Percentiles rank a stretch among this genome's conserved stretches.
These are phyloP conservation scores for Cryptococcus sp. DNA, from an alignment of 1,284 basidiomycete genomes.

Conservation along the genomic window DNA sequence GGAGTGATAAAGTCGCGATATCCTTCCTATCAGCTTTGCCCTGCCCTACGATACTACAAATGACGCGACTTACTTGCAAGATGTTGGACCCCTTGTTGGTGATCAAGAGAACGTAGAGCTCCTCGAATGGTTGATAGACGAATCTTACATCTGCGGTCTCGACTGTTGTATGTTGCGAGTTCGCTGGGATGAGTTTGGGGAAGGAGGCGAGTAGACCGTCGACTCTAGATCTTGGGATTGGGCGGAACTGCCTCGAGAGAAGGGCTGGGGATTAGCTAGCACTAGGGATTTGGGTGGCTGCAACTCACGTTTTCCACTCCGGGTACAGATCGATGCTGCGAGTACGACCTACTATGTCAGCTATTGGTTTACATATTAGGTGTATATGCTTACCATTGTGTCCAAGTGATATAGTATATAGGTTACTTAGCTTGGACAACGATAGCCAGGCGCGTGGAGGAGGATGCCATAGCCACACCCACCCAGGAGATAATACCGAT, in stretches of 20 bases:
- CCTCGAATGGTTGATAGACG: constrained; percentile 97
- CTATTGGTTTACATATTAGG: no score
- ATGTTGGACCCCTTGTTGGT: constrained; percentile 99
- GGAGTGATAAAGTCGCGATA: constrained; percentile 90
- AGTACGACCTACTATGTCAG: constrained; percentile 51
- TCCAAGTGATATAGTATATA: not conserved
- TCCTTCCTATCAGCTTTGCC: constrained; percentile 55
- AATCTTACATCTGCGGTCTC: constrained; percentile 91
- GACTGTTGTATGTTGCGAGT: constrained; percentile 95
- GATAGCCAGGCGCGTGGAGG: not conserved
- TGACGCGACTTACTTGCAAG: constrained; percentile 54
- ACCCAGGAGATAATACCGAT: not conserved
- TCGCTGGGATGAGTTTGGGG: constrained; percentile 94
- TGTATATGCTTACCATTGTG: no score
- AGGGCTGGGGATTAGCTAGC: constrained; percentile 60
- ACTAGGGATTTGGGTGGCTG: no score
- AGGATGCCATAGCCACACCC: not conserved
- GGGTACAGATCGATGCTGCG: constrained; percentile 78
- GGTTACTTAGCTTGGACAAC: not conserved
- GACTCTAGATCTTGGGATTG: constrained; percentile 86
- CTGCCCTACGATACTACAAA: not conserved
- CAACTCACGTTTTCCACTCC: constrained; percentile 49
- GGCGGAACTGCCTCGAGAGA: constrained; percentile 92
- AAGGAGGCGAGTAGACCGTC: constrained; percentile 95
- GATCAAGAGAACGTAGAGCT: constrained; percentile 95